Conservation (phyloP, 1,139 yeast genomes). For the Taphrina betulina region DNA sequence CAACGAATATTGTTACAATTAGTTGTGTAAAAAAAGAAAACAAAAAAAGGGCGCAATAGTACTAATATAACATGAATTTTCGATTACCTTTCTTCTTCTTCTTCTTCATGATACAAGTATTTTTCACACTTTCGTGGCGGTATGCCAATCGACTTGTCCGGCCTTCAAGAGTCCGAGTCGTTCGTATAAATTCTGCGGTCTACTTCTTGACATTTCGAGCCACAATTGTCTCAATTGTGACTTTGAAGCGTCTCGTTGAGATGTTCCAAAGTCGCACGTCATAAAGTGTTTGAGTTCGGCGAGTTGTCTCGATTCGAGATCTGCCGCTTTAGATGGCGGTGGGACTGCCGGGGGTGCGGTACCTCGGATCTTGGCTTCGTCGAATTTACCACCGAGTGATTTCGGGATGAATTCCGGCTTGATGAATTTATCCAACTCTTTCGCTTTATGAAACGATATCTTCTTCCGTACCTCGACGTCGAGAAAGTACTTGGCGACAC, state of each 20-base stretch:
- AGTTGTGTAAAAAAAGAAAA: too few relatives aligned
- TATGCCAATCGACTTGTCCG: constrained; percentile 20
- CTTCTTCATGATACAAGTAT: too few relatives aligned
- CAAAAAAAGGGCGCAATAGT: too few relatives aligned
- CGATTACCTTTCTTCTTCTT: too few relatives aligned
- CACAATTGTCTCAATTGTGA: constrained; percentile 22
- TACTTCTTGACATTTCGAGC: constrained; percentile 19
- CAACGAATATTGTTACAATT: constrained; percentile 17
- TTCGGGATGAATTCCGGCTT: constrained; percentile 28
- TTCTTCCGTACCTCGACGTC: constrained; percentile 33
- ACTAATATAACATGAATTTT: too few relatives aligned
- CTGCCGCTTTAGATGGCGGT: constrained; percentile 10
- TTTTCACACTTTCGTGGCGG: neutral
- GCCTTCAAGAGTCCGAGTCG: constrained; percentile 31
- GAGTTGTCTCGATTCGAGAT: constrained; percentile 12
- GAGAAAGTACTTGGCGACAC: constrained; percentile 29
- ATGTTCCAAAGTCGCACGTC: constrained; percentile 5
- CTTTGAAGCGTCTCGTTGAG: constrained; percentile 17
- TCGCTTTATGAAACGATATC: constrained; percentile 23
- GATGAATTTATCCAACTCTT: constrained; percentile 26
- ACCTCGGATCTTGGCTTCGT: constrained; percentile 26
- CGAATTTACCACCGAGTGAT: constrained; percentile 30
- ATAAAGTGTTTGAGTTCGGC: constrained; percentile 23
- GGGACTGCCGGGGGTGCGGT: constrained; percentile 16
- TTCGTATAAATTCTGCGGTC: constrained; percentile 34